Evolutionary conservation across 139 green algal genomes (phyloP).

Genomic region (Eudorina sp.): DNA sequence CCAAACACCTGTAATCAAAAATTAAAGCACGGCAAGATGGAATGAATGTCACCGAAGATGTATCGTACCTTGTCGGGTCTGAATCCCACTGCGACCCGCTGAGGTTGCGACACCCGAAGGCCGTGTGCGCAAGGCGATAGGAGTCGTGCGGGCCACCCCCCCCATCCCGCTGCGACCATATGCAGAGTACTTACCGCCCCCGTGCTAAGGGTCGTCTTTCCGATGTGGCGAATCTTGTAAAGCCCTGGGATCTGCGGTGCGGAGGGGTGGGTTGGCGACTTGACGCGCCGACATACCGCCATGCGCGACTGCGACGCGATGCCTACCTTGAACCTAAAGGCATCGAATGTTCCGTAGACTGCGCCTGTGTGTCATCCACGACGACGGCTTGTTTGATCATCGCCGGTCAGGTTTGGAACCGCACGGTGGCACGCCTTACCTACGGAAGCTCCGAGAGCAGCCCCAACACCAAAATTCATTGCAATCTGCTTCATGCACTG

Average conservation of each 20-base stretch:
- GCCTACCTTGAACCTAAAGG: slow-evolving; percentile 56
- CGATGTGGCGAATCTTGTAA: slow-evolving; percentile 61
- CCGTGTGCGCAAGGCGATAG: too few species aligned
- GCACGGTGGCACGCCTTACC: slow-evolving; percentile 29
- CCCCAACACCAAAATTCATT: slow-evolving; percentile 59
- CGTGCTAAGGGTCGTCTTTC: slow-evolving; percentile 55
- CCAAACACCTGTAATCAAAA: slow-evolving; percentile 50
- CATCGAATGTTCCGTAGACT: slow-evolving; percentile 57
- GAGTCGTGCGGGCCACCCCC: too few species aligned
- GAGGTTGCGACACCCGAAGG: too few species aligned
- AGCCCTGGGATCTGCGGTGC: slow-evolving; percentile 55
- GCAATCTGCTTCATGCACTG: slow-evolving; percentile 57
- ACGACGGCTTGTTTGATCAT: too few species aligned
- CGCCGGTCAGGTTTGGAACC: too few species aligned
- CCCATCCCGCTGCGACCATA: too few species aligned
- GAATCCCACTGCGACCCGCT: too few species aligned
- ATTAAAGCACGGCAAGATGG: too few species aligned
- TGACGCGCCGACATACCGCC: background rate
- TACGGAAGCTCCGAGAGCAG: slow-evolving; percentile 52
- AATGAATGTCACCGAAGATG: too few species aligned
- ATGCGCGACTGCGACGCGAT: background rate
- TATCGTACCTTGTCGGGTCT: too few species aligned
- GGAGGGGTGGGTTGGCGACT: background rate
- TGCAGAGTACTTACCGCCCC: slow-evolving; percentile 51
- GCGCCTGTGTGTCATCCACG: slow-evolving; percentile 44